Conservation (phyloP, 2,329 filamentous ascomycete genomes). For the Aspergillus bombycis region DNA sequence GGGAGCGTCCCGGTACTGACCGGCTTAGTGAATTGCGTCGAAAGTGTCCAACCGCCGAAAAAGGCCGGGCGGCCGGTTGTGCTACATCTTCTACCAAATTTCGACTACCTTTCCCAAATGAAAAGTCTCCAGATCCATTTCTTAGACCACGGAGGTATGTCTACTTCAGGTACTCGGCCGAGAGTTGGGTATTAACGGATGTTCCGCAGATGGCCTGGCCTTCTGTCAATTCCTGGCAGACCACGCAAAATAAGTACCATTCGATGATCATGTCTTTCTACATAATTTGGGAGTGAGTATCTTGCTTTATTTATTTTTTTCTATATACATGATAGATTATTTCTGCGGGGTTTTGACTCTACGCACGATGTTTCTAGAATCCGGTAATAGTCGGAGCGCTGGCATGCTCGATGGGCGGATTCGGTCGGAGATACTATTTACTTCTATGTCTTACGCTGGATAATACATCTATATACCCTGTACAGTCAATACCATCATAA, state of each 20-base stretch:
- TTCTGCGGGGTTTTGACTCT: background rate
- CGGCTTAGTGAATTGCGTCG: conserved; percentile 42
- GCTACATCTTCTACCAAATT: conserved; percentile 44
- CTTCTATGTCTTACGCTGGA: background rate
- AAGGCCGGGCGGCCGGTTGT: conserved; percentile 41
- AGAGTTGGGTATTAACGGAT: background rate
- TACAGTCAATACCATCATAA: background rate
- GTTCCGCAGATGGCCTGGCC: conserved; percentile 31
- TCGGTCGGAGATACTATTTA: background rate
- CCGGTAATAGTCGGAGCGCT: background rate
- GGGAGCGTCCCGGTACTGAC: background rate
- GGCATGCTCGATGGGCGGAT: background rate
- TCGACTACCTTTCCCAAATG: conserved; percentile 46
- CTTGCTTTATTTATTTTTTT: too few species aligned
- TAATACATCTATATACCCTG: background rate
- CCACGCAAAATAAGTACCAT: conserved; percentile 11
- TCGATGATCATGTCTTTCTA: background rate
- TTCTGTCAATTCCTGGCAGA: conserved; percentile 37
- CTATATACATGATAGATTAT: background rate
- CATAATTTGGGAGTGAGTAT: background rate
- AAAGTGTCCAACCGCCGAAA: conserved; percentile 41
- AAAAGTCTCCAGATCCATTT: conserved; percentile 42
- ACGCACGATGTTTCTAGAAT: background rate
- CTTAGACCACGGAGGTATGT: conserved; percentile 43
- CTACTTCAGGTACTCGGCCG: background rate